A percentile compares a stretch with the other conserved stretches of the same genome.
Conservation (phyloP, 78 protist species). For the Dictyostelium firmibasis region DNA sequence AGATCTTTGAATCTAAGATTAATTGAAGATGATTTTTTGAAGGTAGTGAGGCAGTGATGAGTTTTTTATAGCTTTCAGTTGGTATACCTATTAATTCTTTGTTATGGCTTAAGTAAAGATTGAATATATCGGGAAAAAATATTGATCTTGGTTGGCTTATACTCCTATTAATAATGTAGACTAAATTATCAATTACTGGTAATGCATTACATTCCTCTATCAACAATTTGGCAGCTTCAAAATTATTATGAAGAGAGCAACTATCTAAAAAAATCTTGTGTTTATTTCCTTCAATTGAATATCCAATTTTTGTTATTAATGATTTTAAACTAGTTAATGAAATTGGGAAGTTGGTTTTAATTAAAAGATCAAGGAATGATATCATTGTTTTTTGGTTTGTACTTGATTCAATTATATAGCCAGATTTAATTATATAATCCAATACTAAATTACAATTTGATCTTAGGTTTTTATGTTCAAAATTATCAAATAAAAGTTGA, state of each 20-base stretch:
- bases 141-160: neutral
- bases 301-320: neutral
- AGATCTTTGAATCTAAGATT: neutral
- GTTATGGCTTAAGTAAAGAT: neutral
- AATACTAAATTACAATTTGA: neutral
- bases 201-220: neutral
- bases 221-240: neutral
- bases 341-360: neutral
- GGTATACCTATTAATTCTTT: neutral
- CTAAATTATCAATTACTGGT: neutral
- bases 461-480: no score
- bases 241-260: neutral
- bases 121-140: neutral
- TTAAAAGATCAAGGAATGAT: neutral
- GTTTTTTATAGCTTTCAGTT: neutral
- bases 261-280: no score
- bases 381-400: neutral
- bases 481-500: no score
- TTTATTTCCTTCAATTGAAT: no score
- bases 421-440: neutral
- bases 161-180: neutral
- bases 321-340: neutral
- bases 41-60: neutral
- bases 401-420: neutral
- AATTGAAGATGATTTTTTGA: neutral